Percentiles rank a stretch among this genome's conserved stretches.
Evolutionary conservation across 2,329 filamentous ascomycete genomes (phyloP).

Genomic region (Pseudogymnoascus sp.): DNA sequence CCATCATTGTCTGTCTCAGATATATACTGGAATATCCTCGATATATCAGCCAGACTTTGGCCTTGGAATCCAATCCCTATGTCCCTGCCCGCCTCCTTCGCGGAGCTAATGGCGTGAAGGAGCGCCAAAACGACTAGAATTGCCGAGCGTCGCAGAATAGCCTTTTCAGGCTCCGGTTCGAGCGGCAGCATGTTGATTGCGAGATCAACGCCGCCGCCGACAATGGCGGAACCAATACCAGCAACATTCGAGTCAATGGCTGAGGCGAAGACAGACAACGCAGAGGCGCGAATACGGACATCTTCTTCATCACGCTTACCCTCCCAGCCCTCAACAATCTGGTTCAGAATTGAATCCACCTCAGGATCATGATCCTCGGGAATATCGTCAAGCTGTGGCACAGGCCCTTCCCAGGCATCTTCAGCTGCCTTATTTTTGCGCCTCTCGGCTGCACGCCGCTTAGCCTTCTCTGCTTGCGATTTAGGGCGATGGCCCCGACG

Average conservation of each 20-base stretch:
- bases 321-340: slow-evolving; percentile 60
- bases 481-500: slow-evolving; percentile 53
- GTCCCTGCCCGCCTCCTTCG: slow-evolving; percentile 36
- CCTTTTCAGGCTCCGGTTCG: slow-evolving; percentile 51
- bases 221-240: slow-evolving; percentile 43
- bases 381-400: slow-evolving; percentile 38
- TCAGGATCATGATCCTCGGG: slow-evolving; percentile 16
- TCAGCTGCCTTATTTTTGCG: slow-evolving; percentile 42
- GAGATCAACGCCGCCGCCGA: slow-evolving; percentile 52
- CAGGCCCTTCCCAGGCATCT: slow-evolving; percentile 46
- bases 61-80: slow-evolving; percentile 47
- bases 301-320: slow-evolving; percentile 59
- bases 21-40: slow-evolving; percentile 54
- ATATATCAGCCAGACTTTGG: slow-evolving; percentile 51
- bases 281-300: slow-evolving; percentile 59
- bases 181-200: slow-evolving; percentile 53
- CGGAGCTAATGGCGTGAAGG: slow-evolving; percentile 48
- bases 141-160: slow-evolving; percentile 58
- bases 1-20: slow-evolving; percentile 57
- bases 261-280: slow-evolving; percentile 54
- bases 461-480: slow-evolving; percentile 46
- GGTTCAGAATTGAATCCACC: slow-evolving; percentile 40
- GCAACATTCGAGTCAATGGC: slow-evolving; percentile 52
- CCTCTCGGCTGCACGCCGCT: slow-evolving; percentile 40
- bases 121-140: slow-evolving; percentile 55